A percentile compares a stretch with the other conserved stretches of the same genome.
phyloP scores from a whole-genome alignment of 768 basidiomycete genomes.

The Termitomyces sp. region DNA sequence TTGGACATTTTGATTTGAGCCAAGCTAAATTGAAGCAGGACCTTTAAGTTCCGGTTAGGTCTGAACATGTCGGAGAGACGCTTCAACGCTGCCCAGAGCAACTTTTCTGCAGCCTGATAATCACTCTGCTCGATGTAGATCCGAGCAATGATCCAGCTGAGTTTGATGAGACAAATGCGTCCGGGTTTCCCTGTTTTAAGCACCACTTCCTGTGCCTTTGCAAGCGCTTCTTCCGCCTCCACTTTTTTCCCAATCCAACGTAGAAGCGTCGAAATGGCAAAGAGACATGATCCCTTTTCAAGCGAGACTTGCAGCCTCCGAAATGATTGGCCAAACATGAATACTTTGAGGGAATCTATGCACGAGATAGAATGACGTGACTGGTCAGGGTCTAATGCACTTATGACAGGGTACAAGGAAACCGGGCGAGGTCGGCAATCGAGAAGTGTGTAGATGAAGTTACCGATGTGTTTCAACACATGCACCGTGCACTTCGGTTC shows the following conservation, averaged over 20 bases:
- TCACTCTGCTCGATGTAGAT: not conserved
- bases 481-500: not conserved
- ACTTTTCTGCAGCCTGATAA: not conserved
- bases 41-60: not conserved
- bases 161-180: not conserved
- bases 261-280: not conserved
- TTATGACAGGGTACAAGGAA: not conserved
- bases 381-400: not conserved
- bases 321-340: not conserved
- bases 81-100: not conserved
- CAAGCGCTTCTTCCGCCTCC: not conserved
- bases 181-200: not conserved
- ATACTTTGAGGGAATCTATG: not conserved
- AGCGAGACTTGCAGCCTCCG: not conserved
- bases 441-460: slow-evolving; percentile 1
- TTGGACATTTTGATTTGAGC: not conserved
- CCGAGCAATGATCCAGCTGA: not conserved
- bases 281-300: not conserved
- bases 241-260: not conserved
- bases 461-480: not conserved
- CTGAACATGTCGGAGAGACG: not conserved
- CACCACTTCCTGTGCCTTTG: not conserved
- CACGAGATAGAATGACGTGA: not conserved
- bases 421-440: slow-evolving; percentile 2
- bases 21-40: not conserved